Evolutionary conservation across 2,329 filamentous ascomycete genomes (phyloP).

Genomic region (Fusarium sp.): DNA sequence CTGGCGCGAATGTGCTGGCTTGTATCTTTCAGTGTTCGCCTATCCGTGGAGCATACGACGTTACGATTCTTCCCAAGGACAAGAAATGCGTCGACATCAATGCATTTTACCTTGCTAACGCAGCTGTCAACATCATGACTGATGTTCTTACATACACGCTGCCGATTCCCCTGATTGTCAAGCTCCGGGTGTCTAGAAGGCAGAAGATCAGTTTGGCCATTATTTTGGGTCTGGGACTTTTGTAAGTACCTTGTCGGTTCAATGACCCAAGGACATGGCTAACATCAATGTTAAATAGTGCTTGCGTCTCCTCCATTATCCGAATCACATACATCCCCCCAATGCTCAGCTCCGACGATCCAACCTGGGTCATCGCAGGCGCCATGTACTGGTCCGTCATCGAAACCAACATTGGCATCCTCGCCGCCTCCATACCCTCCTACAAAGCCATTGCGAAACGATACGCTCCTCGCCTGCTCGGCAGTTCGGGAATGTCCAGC

Average conservation of each 20-base stretch:
- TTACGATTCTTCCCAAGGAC: not conserved
- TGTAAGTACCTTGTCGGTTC: not conserved
- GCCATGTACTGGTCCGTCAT: slow-evolving; percentile 36
- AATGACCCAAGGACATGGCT: not conserved
- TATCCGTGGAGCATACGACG: slow-evolving; percentile 11
- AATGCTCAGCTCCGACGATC: slow-evolving; percentile 25
- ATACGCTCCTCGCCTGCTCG: slow-evolving; percentile 28
- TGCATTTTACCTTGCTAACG: slow-evolving; percentile 28
- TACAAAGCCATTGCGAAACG: slow-evolving; percentile 32
- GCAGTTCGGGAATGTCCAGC: slow-evolving; percentile 25
- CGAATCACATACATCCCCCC: slow-evolving; percentile 33
- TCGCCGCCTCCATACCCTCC: slow-evolving; percentile 27
- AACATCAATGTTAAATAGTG: not conserved
- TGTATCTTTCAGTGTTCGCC: slow-evolving; percentile 31
- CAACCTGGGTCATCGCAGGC: slow-evolving; percentile 26
- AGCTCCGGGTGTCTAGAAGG: slow-evolving; percentile 19
- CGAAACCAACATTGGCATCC: slow-evolving; percentile 31
- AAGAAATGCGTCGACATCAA: slow-evolving; percentile 31
- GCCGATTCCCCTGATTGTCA: slow-evolving; percentile 9
- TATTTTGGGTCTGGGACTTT: slow-evolving; percentile 21
- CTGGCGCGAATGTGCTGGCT: slow-evolving; percentile 24
- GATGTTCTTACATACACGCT: slow-evolving; percentile 21
- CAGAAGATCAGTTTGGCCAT: slow-evolving; percentile 29
- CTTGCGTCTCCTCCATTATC: slow-evolving; percentile 28
- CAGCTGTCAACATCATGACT: slow-evolving; percentile 27